phyloP scores from a whole-genome alignment of 2,329 filamentous ascomycete species.

The Venturia asperata region DNA sequence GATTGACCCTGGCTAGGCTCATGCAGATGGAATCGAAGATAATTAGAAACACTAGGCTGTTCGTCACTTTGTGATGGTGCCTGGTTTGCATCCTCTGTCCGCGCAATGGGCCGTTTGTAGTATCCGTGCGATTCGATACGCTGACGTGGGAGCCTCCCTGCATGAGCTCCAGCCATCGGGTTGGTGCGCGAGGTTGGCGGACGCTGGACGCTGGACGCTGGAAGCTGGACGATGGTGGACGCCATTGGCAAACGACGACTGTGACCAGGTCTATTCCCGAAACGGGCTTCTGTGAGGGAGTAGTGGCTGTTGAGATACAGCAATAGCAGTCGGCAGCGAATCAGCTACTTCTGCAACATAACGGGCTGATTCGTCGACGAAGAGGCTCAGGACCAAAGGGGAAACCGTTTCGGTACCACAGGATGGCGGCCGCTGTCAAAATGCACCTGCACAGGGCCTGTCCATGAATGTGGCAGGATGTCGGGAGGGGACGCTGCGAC shows the following conservation, averaged over 20 bases:
- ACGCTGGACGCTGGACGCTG: slow-evolving; percentile 7
- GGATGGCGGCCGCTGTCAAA: not conserved
- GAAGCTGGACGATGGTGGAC: slow-evolving; percentile 8
- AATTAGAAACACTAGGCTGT: not conserved
- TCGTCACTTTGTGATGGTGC: slow-evolving; percentile 14
- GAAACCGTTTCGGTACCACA: not conserved
- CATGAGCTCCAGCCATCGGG: slow-evolving; percentile 11
- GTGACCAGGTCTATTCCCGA: slow-evolving; percentile 8
- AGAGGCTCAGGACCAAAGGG: not conserved
- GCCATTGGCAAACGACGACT: slow-evolving; percentile 11
- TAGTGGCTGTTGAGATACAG: not conserved
- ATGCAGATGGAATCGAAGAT: slow-evolving; percentile 12
- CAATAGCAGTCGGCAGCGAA: not conserved
- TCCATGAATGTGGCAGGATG: not conserved
- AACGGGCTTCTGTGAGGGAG: slow-evolving; percentile 1
- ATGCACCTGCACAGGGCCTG: not conserved
- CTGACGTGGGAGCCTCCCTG: slow-evolving; percentile 6
- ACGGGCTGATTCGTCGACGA: not conserved
- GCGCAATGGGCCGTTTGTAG: slow-evolving; percentile 6
- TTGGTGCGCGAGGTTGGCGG: slow-evolving; percentile 13
- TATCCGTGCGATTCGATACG: slow-evolving; percentile 3
- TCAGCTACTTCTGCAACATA: not conserved
- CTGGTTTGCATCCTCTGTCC: slow-evolving; percentile 9
- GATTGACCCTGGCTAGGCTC: slow-evolving; percentile 7
- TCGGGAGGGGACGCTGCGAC: not conserved